Evolutionary conservation across 495 filamentous ascomycete species (phyloP), one percentile per base, ranked within the genome.

Genomic region (Aspergillus mulundensis): DNA sequence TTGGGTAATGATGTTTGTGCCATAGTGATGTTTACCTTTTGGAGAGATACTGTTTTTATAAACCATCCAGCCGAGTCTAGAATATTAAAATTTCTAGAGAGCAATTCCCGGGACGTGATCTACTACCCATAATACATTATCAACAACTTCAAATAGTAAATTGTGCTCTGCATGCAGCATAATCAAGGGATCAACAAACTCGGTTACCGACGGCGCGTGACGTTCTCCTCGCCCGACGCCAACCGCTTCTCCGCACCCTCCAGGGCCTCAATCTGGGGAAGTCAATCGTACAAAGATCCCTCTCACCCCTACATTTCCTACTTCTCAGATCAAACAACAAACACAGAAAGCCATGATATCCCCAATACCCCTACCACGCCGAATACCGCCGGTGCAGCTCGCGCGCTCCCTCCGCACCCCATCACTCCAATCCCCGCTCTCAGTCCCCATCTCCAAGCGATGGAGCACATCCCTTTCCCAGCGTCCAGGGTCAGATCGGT

Each of bases 401-500:
- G 19, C 15, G 14, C 1, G 5, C 32, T 7, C 32, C 32, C 32
- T 36, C 12, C 6, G 2, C 32, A 36, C 5, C 5, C 12, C 6
- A 2, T 10, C 32, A 15, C 11, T 14, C 34, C 48, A 19, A 36
- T 36, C 11, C 12, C 32, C 32, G 32, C 32, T 36, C 34, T 34
- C 34, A 1, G 18, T 30, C 39, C 1, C 12, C 1, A 3, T 54
- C 16, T 38, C 66, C 40, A 65, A 61, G 51, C 66, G 82, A 78
- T 83, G 81, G 78, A 78, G 73, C 57, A 82, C 73, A 49, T 72
- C 81, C 5, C 72, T 85, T 18, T 85, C 83, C 10, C 89, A 94
- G 68, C 79, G 84, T 20, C 89, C 85, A 28, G 84, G 87, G 20
- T 84, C 87, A 24, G 84, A 86, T 58, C 71, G 75, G 83, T 44